Base-by-base conservation (phyloP, 345 rosid species). In the Acer yangbiense region DNA sequence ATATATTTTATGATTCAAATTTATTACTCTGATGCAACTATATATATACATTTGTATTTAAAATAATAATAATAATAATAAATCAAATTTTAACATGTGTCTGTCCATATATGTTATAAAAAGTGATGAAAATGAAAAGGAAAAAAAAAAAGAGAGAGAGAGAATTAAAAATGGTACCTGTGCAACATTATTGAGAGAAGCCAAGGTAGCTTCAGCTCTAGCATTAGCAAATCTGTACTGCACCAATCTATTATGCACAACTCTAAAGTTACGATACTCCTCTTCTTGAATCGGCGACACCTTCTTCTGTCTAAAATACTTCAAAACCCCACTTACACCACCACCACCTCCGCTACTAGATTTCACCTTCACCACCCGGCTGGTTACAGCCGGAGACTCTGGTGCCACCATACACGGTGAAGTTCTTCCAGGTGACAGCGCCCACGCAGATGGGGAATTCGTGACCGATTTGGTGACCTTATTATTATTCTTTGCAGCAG, bases 371-470 rank as follows among this genome's bases (percentile, higher is more conserved):
- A 71, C 80, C n/a, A 55, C 61, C 32, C 52, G 6, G 39, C 39
- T 39, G 4, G 82, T 27, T 13, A 35, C 39, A 4, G 48, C 78
- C 25, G 79, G 78, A 2, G 84, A 74, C 67, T 83, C 84, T 29
- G 87, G 82, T 4, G 82, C 70, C 17, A 76, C 75, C 75, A 78
- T 39, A 17, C 73, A 81, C 65, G 71, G 77, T 23, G 85, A 75
- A 48, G 80, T 65, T 63, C 95, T 83, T n/a, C 95, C 97, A 0
- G 93, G 92, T 1, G 95, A 94, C 74, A 90, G 81, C 5, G 92
- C 92, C 98, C 97, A 91, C 7, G 98, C 94, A 1, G 96, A 94
- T 1, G 92, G 87, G 16, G 92, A 86, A 23, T 55, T 78, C 11
- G 82, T 69, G 9, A 84, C 81, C 0, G 87, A 44, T 76, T 77